Conservation (phyloP, 164 flowering plant species). For the Magnolia kwangsiensis region DNA sequence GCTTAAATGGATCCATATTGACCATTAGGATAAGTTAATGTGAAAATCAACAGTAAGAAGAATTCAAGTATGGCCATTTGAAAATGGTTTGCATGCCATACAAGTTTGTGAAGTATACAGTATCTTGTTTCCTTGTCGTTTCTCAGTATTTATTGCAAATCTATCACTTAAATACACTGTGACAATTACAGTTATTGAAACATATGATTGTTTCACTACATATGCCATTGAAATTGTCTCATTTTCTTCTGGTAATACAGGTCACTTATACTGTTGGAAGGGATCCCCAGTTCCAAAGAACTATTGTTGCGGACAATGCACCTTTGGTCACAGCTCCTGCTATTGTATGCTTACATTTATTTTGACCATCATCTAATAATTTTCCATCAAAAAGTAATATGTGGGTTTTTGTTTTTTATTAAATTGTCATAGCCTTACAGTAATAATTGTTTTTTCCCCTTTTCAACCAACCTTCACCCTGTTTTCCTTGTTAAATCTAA, state of each 20-base stretch:
- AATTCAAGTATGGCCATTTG: no score
- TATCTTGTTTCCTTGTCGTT: neutral
- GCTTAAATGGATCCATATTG: no score
- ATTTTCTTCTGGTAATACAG: slow-evolving; percentile 35
- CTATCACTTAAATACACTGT: neutral
- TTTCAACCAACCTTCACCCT: neutral
- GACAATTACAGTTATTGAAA: neutral
- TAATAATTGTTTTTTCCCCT: no score
- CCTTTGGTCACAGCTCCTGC: slow-evolving; percentile 74
- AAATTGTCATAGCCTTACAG: neutral
- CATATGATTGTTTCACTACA: slow-evolving; percentile 4
- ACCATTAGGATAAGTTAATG: no score
- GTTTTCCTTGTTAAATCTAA: neutral
- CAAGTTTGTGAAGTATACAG: neutral
- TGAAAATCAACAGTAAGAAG: no score
- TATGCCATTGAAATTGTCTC: neutral
- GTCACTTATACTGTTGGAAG: slow-evolving; percentile 84
- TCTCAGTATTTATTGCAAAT: neutral
- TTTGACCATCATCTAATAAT: neutral
- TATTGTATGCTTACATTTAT: slow-evolving; percentile 40
- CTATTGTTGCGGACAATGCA: slow-evolving; percentile 54
- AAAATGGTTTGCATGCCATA: neutral
- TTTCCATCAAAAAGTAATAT: neutral
- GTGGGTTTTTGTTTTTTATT: no score
- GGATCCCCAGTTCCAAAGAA: slow-evolving; percentile 63